Percentiles rank a stretch among this genome's conserved stretches.
phyloP scores from a whole-genome alignment of 169 alveolate species.

The Plasmodium fragile region DNA sequence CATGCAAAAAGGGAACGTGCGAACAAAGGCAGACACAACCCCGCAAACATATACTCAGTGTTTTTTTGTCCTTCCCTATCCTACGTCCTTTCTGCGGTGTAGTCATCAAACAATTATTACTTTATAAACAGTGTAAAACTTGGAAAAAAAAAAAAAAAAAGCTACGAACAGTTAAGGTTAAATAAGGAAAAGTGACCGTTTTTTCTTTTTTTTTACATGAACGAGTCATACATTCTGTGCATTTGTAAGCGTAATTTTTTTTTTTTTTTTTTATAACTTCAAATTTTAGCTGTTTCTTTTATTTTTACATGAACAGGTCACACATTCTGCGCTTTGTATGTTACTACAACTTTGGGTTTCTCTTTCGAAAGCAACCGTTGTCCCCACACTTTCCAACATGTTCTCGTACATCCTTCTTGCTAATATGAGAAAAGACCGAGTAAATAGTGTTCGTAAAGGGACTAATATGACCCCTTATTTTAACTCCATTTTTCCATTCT shows the following conservation, averaged over 20 bases:
- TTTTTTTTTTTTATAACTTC: slow-evolving; percentile 5
- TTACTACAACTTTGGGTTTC: not conserved
- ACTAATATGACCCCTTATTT: not conserved
- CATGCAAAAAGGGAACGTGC: not conserved
- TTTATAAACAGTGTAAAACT: not conserved
- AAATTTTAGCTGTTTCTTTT: not conserved
- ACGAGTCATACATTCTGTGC: slow-evolving; percentile 9
- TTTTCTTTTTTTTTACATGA: slow-evolving; percentile 15
- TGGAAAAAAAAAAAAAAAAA: not conserved
- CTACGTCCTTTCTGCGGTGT: not conserved
- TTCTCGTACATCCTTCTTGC: not conserved
- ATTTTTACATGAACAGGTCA: slow-evolving; percentile 19
- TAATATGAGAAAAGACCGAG: not conserved
- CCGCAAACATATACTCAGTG: not conserved
- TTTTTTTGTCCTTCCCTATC: not conserved
- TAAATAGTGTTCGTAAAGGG: not conserved
- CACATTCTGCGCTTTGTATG: not conserved
- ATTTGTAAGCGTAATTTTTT: not conserved
- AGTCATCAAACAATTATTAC: not conserved
- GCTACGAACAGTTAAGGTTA: slow-evolving; percentile 16
- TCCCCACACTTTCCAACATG: not conserved
- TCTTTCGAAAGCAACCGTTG: not conserved
- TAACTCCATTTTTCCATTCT: not conserved
- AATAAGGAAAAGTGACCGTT: not conserved
- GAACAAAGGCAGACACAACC: not conserved